These are phyloP conservation scores for Sporothrix pallida DNA, from an alignment of 2,329 filamentous ascomycete species.

Conservation along the genomic window DNA sequence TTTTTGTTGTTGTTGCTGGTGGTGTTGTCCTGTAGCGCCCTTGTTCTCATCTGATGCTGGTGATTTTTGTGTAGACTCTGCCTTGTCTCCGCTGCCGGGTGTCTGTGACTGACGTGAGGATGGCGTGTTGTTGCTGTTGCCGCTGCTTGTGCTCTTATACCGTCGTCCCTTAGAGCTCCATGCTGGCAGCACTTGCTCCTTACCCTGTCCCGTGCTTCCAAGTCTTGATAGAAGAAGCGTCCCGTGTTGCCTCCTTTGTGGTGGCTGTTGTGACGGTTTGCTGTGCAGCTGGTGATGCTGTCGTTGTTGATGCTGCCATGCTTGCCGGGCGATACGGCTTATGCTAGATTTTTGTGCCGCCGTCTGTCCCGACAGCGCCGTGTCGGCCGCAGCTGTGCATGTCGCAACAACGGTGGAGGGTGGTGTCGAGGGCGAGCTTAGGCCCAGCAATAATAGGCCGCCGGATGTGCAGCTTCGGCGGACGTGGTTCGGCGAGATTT, in stretches of 20 bases:
- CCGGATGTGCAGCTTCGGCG: constrained; percentile 61
- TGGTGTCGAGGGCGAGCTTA: constrained; percentile 49
- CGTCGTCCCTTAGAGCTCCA: constrained; percentile 40
- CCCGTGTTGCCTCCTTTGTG: not conserved
- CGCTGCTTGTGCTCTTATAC: constrained; percentile 43
- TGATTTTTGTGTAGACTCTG: not conserved
- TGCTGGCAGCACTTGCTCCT: not conserved
- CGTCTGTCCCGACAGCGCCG: constrained; percentile 41
- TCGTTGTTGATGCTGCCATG: constrained; percentile 40
- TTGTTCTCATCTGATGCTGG: not conserved
- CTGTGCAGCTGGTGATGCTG: constrained; percentile 42
- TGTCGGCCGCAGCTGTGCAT: constrained; percentile 50
- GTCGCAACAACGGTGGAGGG: constrained; percentile 49
- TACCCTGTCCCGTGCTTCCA: not conserved
- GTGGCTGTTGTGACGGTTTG: not conserved
- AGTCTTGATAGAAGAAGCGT: not conserved
- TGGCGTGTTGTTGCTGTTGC: constrained; percentile 35
- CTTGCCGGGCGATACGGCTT: constrained; percentile 47
- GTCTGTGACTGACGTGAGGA: not conserved
- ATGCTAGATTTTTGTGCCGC: constrained; percentile 43
- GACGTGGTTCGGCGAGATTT: constrained; percentile 49
- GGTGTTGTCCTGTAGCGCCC: not conserved
- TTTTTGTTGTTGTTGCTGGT: not conserved
- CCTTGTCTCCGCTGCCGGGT: not conserved
- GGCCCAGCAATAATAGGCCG: constrained; percentile 58